These are phyloP conservation scores for Aureobasidium sp. DNA, from an alignment of 2,329 filamentous ascomycete genomes.

Conservation along the genomic window DNA sequence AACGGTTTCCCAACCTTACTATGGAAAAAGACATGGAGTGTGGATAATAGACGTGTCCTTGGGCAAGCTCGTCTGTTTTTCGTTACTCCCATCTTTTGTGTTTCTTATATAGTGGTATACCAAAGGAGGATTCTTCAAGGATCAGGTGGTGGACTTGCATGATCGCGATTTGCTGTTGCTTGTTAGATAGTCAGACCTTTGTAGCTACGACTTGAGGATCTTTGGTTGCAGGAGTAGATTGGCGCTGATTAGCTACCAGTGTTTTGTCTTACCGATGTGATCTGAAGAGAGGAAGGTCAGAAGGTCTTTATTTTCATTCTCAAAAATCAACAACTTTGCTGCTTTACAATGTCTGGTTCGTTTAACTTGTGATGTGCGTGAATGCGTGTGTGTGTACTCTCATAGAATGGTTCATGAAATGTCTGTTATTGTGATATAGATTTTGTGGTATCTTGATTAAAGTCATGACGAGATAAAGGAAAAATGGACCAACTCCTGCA, in stretches of 20 bases:
- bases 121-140: neutral
- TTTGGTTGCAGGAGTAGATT: neutral
- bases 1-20: neutral
- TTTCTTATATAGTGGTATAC: neutral
- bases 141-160: neutral
- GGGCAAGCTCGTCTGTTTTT: neutral
- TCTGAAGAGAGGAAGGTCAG: neutral
- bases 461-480: neutral
- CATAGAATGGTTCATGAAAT: too few species aligned
- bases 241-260: conserved; percentile 4
- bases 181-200: neutral
- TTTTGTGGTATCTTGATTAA: conserved; percentile 1
- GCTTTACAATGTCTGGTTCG: neutral
- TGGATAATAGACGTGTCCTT: neutral
- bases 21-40: neutral
- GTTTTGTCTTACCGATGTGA: neutral
- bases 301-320: neutral
- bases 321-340: neutral
- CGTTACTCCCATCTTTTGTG: neutral
- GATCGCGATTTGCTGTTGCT: neutral
- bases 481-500: neutral
- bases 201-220: neutral
- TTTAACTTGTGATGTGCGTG: neutral
- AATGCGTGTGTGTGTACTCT: too few species aligned
- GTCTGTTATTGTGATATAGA: neutral